Conservation (phyloP, 371 early-diverging fungal species). For the Cokeromyces recurvatus region DNA sequence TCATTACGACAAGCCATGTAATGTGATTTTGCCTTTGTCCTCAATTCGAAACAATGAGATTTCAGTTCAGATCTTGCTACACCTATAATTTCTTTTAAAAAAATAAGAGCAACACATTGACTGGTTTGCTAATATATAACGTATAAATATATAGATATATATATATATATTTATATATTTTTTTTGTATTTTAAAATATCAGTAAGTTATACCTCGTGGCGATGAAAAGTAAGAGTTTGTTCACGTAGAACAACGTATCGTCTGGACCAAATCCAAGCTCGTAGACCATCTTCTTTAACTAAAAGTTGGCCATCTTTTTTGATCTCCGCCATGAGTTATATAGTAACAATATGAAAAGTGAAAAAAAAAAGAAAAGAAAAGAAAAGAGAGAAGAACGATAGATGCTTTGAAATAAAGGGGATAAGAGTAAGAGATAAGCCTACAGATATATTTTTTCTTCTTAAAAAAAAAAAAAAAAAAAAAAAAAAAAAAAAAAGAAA, state of each 20-base stretch:
- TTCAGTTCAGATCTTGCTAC: constrained; percentile 70
- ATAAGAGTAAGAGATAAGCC: no score
- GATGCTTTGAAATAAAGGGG: no score
- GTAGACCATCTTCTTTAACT: constrained; percentile 75
- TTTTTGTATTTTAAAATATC: not conserved
- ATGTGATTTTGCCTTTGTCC: constrained; percentile 68
- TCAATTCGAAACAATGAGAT: constrained; percentile 74
- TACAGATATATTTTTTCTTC: not conserved
- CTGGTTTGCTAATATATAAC: constrained; percentile 35
- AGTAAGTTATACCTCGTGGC: constrained; percentile 62
- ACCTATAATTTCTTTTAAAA: constrained; percentile 68
- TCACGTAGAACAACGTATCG: constrained; percentile 82
- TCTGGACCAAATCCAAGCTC: constrained; percentile 82
- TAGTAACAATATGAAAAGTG: not conserved
- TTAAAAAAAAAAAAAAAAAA: constrained; percentile 1
- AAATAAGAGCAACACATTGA: constrained; percentile 56
- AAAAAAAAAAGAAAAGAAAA: not conserved
- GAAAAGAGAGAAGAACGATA: not conserved
- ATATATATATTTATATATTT: not conserved
- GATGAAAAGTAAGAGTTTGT: constrained; percentile 77
- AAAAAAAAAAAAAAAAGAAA: not conserved
- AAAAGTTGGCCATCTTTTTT: constrained; percentile 62
- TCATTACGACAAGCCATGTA: constrained; percentile 73
- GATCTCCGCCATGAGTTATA: constrained; percentile 29
- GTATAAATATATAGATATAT: constrained; percentile 43